Conservation (phyloP, 768 basidiomycete genomes). For the Cubamyces lactineus region DNA sequence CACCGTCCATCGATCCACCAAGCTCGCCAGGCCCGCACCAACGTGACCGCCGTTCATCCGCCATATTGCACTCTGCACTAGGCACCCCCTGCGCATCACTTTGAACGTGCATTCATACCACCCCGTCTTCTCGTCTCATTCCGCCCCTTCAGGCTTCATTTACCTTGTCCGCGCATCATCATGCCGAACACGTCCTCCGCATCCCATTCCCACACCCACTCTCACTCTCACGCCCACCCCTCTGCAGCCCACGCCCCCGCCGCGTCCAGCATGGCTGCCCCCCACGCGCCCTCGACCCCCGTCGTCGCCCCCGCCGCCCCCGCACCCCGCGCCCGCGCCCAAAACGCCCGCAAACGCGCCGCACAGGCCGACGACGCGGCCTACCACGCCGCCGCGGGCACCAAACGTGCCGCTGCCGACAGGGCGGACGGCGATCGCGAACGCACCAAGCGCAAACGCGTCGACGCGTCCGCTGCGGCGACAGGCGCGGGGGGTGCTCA, state of each 20-base stretch:
- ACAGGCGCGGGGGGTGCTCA: constrained; percentile 25
- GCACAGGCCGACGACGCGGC: constrained; percentile 65
- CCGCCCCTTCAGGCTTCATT: not conserved
- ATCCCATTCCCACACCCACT: not conserved
- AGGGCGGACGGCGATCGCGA: constrained; percentile 70
- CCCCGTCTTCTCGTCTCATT: no score
- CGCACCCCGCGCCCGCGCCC: constrained; percentile 15
- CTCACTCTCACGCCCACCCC: constrained; percentile 2
- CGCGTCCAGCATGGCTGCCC: not conserved
- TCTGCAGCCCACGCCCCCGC: not conserved
- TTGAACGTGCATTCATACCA: no score
- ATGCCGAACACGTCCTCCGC: constrained; percentile 1
- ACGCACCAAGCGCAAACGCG: constrained; percentile 72
- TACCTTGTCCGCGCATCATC: not conserved
- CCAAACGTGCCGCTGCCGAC: constrained; percentile 69
- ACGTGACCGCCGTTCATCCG: no score
- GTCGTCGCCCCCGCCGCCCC: not conserved
- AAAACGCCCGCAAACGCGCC: constrained; percentile 20
- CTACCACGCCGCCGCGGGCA: constrained; percentile 51
- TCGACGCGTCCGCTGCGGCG: constrained; percentile 45
- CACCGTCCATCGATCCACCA: no score
- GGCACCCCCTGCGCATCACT: no score
- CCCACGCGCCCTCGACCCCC: constrained; percentile 3
- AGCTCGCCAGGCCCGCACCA: no score
- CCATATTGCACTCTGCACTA: no score